A percentile compares a stretch with the other conserved stretches of the same genome.
phyloP scores from a whole-genome alignment of 2,329 filamentous ascomycete species.

The Cercospora zeae-maydis region DNA sequence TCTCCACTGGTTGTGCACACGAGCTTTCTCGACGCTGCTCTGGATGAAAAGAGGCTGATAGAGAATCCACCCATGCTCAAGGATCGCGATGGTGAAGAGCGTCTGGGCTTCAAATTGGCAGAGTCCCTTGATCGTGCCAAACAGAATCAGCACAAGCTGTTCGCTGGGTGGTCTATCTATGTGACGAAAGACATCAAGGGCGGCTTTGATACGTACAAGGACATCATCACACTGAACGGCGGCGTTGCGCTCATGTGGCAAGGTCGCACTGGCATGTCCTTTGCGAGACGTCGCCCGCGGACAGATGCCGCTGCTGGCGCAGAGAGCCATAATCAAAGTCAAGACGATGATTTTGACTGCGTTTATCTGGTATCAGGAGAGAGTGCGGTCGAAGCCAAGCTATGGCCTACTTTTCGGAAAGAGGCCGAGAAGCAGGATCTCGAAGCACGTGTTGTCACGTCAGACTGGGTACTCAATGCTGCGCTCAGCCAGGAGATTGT shows the following conservation, averaged over 20 bases:
- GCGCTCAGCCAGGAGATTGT: conserved; percentile 79
- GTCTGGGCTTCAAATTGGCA: conserved; percentile 65
- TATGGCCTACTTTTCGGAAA: conserved; percentile 77
- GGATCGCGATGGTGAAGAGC: conserved; percentile 70
- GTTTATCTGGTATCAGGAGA: conserved; percentile 78
- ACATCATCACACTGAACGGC: conserved; percentile 84
- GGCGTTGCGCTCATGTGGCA: conserved; percentile 76
- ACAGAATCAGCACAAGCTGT: conserved; percentile 70
- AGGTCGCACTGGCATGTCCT: conserved; percentile 60
- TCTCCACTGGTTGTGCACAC: conserved; percentile 74
- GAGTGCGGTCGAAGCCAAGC: conserved; percentile 61
- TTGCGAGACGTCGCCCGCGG: conserved; percentile 46
- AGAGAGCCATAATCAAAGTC: conserved; percentile 45
- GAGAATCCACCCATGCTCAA: conserved; percentile 62
- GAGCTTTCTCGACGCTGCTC: conserved; percentile 71
- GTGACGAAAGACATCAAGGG: conserved; percentile 77
- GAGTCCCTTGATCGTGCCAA: conserved; percentile 68
- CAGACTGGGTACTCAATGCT: conserved; percentile 86
- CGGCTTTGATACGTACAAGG: conserved; percentile 77
- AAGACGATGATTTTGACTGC: conserved; percentile 54
- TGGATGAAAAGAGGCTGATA: conserved; percentile 61
- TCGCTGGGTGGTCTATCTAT: conserved; percentile 75
- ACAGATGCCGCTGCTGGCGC: conserved; percentile 60
- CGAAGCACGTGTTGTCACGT: conserved; percentile 72
- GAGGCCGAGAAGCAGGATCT: conserved; percentile 76